Evolutionary conservation across 805 yeast genomes (phyloP), one percentile per base, ranked within the genome.

Genomic region (Metschnikowia shivogae): DNA sequence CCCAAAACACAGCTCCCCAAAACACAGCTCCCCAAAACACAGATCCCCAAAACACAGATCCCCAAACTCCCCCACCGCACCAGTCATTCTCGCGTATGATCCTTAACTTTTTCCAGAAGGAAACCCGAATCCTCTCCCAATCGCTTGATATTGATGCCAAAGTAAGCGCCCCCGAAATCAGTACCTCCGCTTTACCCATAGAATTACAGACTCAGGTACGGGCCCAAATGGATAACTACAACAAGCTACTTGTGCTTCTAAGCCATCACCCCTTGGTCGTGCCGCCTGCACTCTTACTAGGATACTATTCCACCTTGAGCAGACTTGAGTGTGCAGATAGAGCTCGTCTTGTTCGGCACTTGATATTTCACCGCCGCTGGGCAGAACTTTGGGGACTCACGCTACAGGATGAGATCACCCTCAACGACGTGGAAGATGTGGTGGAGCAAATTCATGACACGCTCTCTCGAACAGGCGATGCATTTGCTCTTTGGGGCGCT

Each of bases 341-440:
- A 7, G 45, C 54, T 38, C 53, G 56, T 22, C 46, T 65, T 6
- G 46, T 65, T n/a, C 50, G 56, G 27, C 42, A 66, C 24, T 52
- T 71, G 20, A 46, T 63, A n/a, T 66, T 54, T 40, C 72, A 69
- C 50, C 56, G 58, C 36, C 54, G 54, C 33, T 70, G 59, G 58
- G 50, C 46, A 6, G 52, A 49, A 11, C 57, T 65, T 39, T 71
- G 74, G 74, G 46, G 48, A 8, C 43, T 63, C 10, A 53, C 60
- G 30, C 34, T 65, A 2, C 57, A 55, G 26, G 60, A 60, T 11
- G 53, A 59, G 9, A 53, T 62, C 17, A 57, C 67, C 13, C 54
- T 71, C 13, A 57, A 57, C 14, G 76, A 70, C 41, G 51, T 70
- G 19, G 74, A 70, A 45, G 73, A 68, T 12, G 52, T 63, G 32